Percentiles rank a stretch among this genome's conserved stretches.
phyloP scores from a whole-genome alignment of 2,329 filamentous ascomycete species.

The Cercospora zeina region DNA sequence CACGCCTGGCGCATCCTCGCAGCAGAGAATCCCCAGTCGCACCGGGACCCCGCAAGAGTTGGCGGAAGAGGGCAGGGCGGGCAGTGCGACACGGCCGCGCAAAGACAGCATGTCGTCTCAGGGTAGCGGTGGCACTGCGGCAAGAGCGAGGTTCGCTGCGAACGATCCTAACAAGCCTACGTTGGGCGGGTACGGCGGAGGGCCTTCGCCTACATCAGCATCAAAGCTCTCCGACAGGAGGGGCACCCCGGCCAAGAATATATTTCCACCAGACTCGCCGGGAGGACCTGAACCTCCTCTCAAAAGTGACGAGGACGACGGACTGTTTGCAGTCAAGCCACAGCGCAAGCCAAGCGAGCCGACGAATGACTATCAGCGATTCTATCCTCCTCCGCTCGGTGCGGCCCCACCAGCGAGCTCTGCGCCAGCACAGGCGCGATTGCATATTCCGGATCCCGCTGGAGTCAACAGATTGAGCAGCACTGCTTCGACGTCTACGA shows the following conservation, averaged over 20 bases:
- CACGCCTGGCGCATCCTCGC: conserved; percentile 21
- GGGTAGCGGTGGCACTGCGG: conserved; percentile 32
- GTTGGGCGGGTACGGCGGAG: conserved; percentile 47
- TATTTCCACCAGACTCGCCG: conserved; percentile 78
- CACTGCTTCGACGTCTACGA: conserved; percentile 90
- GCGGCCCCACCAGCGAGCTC: conserved; percentile 31
- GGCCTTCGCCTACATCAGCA: conserved; percentile 36
- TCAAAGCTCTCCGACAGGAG: conserved; percentile 73
- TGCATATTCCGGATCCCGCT: conserved; percentile 55
- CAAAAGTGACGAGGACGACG: conserved; percentile 66
- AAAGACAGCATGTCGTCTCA: conserved; percentile 38
- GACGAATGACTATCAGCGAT: conserved; percentile 48
- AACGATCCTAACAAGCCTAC: conserved; percentile 53
- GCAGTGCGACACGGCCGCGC: conserved; percentile 26
- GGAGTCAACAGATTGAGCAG: conserved; percentile 68
- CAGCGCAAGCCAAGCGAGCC: conserved; percentile 28
- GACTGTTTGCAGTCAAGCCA: conserved; percentile 64
- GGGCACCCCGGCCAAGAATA: conserved; percentile 72
- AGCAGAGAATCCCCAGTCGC: conserved; percentile 21
- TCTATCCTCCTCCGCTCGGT: conserved; percentile 58
- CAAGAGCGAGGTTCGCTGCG: conserved; percentile 49
- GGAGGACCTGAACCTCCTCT: conserved; percentile 70
- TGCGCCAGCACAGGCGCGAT: conserved; percentile 35
- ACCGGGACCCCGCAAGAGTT: conserved; percentile 34
- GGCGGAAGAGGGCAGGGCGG: conserved; percentile 33